Conservation (phyloP, 495 filamentous ascomycete genomes). For the Paragyromitra xinjiangensis region DNA sequence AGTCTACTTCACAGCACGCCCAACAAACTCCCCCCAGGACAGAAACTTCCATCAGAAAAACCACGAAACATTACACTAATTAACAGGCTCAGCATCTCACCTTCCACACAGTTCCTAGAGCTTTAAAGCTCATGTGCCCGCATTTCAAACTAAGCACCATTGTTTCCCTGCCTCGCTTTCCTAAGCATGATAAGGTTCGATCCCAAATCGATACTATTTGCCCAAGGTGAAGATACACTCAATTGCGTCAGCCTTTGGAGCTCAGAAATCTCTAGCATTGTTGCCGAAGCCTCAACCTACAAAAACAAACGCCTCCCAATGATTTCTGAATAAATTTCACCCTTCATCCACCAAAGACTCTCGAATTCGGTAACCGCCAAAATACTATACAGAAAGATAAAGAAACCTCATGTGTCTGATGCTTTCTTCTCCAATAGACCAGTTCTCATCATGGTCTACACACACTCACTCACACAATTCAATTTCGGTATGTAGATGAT, state of each 20-base stretch:
- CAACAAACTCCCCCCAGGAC: neutral
- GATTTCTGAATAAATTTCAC: neutral
- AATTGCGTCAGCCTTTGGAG: too few species aligned
- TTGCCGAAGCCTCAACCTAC: neutral
- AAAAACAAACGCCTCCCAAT: neutral
- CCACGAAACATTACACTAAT: too few species aligned
- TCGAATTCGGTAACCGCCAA: neutral
- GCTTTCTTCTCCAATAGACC: neutral
- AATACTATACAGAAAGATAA: neutral
- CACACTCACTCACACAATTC: constrained; percentile 3
- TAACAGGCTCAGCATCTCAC: too few species aligned
- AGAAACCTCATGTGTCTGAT: neutral
- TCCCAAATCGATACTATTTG: too few species aligned
- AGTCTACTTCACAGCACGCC: neutral
- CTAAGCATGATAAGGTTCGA: too few species aligned
- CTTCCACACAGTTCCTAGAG: too few species aligned
- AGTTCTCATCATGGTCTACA: neutral
- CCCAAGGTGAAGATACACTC: too few species aligned
- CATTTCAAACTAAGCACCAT: too few species aligned
- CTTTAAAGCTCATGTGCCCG: too few species aligned
- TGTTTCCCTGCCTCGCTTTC: too few species aligned
- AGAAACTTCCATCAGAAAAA: too few species aligned
- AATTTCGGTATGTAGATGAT: constrained; percentile 32
- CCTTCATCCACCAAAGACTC: neutral
- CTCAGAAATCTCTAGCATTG: neutral